Percentiles rank a stretch among this genome's conserved stretches.
Evolutionary conservation across 1,139 yeast species (phyloP).

Genomic region (Geotrichum siamense): DNA sequence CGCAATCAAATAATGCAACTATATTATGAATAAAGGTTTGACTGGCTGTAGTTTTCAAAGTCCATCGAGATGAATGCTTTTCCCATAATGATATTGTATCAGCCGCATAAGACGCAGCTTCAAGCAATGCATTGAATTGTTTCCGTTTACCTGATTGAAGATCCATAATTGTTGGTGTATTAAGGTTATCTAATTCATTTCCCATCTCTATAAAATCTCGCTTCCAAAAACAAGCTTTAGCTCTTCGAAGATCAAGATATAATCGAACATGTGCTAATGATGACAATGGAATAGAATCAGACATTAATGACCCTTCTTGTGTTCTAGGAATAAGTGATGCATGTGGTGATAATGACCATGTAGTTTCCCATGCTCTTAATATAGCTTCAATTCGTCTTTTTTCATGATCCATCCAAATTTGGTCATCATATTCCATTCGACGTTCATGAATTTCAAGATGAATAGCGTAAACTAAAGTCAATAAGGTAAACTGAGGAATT

Average conservation of each 20-base stretch:
- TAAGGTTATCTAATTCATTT: conserved; percentile 28
- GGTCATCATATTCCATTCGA: conserved; percentile 22
- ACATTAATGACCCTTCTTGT: conserved; percentile 36
- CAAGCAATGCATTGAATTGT: conserved; percentile 29
- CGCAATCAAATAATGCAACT: conserved; percentile 35
- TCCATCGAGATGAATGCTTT: conserved; percentile 34
- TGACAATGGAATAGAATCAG: conserved; percentile 37
- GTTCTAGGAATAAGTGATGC: conserved; percentile 36
- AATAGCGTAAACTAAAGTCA: conserved; percentile 61
- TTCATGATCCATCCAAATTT: conserved; percentile 25
- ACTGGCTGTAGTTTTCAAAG: conserved; percentile 30
- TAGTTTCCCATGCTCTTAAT: conserved; percentile 37
- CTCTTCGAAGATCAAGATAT: conserved; percentile 31
- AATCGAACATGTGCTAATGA: conserved; percentile 37
- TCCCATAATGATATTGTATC: conserved; percentile 38
- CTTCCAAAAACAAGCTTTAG: conserved; percentile 34
- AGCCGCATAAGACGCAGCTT: conserved; percentile 37
- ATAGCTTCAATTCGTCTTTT: conserved; percentile 26
- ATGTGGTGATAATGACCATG: conserved; percentile 36
- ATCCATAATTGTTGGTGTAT: conserved; percentile 21
- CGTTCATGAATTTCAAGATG: conserved; percentile 56
- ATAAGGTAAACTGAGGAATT: conserved; percentile 42
- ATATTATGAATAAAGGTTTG: conserved; percentile 37
- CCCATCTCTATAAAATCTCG: conserved; percentile 35
- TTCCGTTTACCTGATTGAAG: conserved; percentile 20